phyloP scores from a whole-genome alignment of 495 filamentous ascomycete genomes.

The Aspergillus asperescens region DNA sequence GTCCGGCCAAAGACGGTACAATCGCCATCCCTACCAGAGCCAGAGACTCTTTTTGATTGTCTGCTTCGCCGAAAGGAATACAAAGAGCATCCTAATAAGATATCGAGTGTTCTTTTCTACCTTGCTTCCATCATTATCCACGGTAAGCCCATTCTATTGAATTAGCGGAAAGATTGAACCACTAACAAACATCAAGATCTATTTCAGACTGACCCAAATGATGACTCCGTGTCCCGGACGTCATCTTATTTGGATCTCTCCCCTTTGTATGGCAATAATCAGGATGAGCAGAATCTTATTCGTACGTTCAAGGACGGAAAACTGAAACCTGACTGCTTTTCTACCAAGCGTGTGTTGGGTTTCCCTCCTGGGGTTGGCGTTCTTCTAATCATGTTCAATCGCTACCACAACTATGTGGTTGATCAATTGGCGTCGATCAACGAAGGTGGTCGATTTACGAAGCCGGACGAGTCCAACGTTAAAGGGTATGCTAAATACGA shows the following conservation, averaged over 20 bases:
- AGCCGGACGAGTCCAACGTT: constrained; percentile 41
- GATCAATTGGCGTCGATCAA: constrained; percentile 57
- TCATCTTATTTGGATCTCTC: constrained; percentile 83
- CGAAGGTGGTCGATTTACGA: constrained; percentile 52
- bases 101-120: constrained; percentile 86
- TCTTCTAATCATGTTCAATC: constrained; percentile 65
- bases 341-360: constrained; percentile 69
- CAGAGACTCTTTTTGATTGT: constrained; percentile 71
- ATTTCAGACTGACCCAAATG: constrained; percentile 55
- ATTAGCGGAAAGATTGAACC: background rate
- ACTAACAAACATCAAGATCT: constrained; percentile 43
- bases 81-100: constrained; percentile 67
- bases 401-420: constrained; percentile 73
- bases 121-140: constrained; percentile 88
- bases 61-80: constrained; percentile 58
- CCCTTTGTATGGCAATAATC: constrained; percentile 80
- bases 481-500: constrained; percentile 62
- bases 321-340: constrained; percentile 78
- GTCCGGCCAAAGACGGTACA: constrained; percentile 59
- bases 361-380: constrained; percentile 80
- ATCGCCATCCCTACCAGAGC: constrained; percentile 64
- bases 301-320: constrained; percentile 77
- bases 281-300: constrained; percentile 67
- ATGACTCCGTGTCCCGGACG: constrained; percentile 59
- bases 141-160: constrained; percentile 33